Evolutionary conservation across 2,329 filamentous ascomycete genomes (phyloP), one percentile per base, ranked within the genome.

Genomic region (Diaporthe caulivora): DNA sequence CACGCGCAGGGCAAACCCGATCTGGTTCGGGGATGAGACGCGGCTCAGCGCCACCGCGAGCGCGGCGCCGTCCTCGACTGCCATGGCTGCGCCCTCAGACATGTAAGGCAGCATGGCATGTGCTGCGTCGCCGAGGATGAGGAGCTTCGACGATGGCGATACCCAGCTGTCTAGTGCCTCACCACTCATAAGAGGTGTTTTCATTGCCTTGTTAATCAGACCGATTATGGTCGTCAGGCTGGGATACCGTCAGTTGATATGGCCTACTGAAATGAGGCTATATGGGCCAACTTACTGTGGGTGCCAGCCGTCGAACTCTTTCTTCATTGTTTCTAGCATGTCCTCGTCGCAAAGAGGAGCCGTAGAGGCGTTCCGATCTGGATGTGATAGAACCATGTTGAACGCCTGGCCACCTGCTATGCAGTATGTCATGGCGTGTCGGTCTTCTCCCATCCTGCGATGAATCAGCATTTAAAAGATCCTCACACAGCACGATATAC

Each of bases 331-430:
- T 2, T 73, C 72, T 13, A 84, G 26, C 1, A 70, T 62, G 10
- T 79, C 77, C 2, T 74, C 75, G 9, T 79, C 75, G 15, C 62
- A 29, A 17, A 72, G 78, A 79, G 81, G 82, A 7, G 78, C 80
- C 1, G 76, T 70, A 0, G 82, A 80, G 42, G 85, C 81, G 0
- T 77, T 78, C 8, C 77, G 64, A 74, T 86, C 85, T 11, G 78
- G 78, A 74, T 86, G 84, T 8, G 83, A 85, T 0, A 87, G 77
- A 0, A 86, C 85, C 82, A 87, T 83, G 74, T 86, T 86, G 78
- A 86, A 86, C 0, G 83, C 80, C 57, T 83, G 80, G 2, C 84
- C 84, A 1, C 78, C 79, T 1, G 83, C 80, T 13, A 87, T 87
- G 6, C 79, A 79, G 74, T 86, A 86, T 0, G 84, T 83, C 84